phyloP scores from a whole-genome alignment of 768 basidiomycete genomes.

The Russula sp. region DNA sequence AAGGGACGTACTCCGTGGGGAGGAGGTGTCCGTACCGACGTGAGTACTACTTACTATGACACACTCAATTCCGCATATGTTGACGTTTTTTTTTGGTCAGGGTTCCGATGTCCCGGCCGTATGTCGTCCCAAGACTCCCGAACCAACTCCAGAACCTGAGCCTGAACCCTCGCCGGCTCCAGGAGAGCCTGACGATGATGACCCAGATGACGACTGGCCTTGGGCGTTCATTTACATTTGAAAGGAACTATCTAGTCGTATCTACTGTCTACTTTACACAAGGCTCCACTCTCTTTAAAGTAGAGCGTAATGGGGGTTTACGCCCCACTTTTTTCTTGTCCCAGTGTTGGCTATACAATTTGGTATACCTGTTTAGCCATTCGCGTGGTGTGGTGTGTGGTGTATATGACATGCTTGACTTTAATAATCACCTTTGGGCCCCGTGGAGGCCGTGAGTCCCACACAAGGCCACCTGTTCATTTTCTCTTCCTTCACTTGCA shows the following conservation, averaged over 20 bases:
- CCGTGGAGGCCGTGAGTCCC: neutral
- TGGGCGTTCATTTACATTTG: neutral
- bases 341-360: no score
- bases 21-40: slow-evolving; percentile 75
- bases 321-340: neutral
- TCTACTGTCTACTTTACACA: neutral
- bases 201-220: slow-evolving; percentile 1
- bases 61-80: no score
- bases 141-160: slow-evolving; percentile 22
- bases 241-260: neutral
- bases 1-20: slow-evolving; percentile 85
- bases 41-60: slow-evolving; percentile 23
- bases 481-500: neutral
- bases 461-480: neutral
- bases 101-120: slow-evolving; percentile 36
- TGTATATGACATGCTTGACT: no score
- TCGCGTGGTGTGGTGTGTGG: no score
- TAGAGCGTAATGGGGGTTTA: slow-evolving; percentile 1
- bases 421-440: no score
- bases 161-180: slow-evolving; percentile 30
- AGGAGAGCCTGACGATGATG: slow-evolving; percentile 29
- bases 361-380: no score
- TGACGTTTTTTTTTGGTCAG: slow-evolving; percentile 23
- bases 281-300: neutral
- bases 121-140: slow-evolving; percentile 30